Conservation (phyloP, 2,329 filamentous ascomycete genomes). For the Aspergillus sp. region DNA sequence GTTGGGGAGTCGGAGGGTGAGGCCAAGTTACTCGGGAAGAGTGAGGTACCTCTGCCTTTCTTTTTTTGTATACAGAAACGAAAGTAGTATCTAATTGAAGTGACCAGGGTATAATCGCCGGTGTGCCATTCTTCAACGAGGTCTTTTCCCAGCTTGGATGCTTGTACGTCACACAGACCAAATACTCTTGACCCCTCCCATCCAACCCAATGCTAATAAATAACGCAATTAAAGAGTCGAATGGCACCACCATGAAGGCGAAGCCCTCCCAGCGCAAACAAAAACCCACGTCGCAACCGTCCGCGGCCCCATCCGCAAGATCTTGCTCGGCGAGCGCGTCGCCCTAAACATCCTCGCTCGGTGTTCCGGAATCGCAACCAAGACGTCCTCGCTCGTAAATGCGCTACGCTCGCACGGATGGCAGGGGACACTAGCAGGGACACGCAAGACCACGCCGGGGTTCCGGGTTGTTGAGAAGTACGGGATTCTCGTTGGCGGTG, state of each 20-base stretch:
- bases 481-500: constrained; percentile 91
- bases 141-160: constrained; percentile 88
- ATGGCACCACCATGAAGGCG: constrained; percentile 81
- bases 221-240: constrained; percentile 58
- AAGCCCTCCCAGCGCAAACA: constrained; percentile 61
- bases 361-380: constrained; percentile 86
- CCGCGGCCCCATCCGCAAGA: constrained; percentile 73
- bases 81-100: not conserved
- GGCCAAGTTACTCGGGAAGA: constrained; percentile 57
- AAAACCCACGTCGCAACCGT: constrained; percentile 71
- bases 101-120: constrained; percentile 73
- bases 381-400: constrained; percentile 46
- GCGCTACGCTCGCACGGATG: constrained; percentile 67
- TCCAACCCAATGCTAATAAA: not conserved
- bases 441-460: constrained; percentile 93
- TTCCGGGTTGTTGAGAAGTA: constrained; percentile 98
- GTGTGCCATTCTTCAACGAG: constrained; percentile 92
- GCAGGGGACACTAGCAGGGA: constrained; percentile 82
- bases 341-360: constrained; percentile 87
- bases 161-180: constrained; percentile 49
- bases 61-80: not conserved
- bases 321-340: constrained; percentile 90
- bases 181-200: not conserved
- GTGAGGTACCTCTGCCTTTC: constrained; percentile 38
- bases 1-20: constrained; percentile 63